phyloP scores from a whole-genome alignment of 352 stramenopile genomes.

The Sclerospora graminicola region DNA sequence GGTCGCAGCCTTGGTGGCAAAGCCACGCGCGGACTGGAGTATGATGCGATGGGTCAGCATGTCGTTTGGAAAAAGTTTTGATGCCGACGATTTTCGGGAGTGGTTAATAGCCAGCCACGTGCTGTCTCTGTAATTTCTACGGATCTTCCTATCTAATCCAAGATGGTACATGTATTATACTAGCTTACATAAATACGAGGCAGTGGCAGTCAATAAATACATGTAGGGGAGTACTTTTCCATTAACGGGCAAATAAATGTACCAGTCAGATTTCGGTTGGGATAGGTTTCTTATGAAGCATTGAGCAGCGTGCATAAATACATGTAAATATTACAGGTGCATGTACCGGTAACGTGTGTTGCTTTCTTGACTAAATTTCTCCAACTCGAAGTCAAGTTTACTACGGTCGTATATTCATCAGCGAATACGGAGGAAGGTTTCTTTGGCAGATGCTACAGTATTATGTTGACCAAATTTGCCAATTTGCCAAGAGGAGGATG shows the following conservation, averaged over 20 bases:
- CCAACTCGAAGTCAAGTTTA: neutral
- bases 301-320: too few species aligned
- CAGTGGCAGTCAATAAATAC: too few species aligned
- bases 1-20: slow-evolving; percentile 31
- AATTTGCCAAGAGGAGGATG: slow-evolving; percentile 5
- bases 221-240: too few species aligned
- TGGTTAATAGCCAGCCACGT: slow-evolving; percentile 6
- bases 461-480: neutral
- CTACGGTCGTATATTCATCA: too few species aligned
- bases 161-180: neutral
- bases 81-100: slow-evolving; percentile 17
- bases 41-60: slow-evolving; percentile 30
- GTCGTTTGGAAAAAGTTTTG: neutral
- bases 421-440: slow-evolving; percentile 12
- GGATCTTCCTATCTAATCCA: slow-evolving; percentile 4
- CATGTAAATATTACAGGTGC: too few species aligned
- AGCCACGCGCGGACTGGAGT: slow-evolving; percentile 25
- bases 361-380: too few species aligned
- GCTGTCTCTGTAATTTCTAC: neutral
- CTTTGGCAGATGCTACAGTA: neutral
- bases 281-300: too few species aligned
- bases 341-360: too few species aligned
- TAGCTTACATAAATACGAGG: neutral
- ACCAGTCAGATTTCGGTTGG: too few species aligned
- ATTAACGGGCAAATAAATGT: too few species aligned